phyloP scores from a whole-genome alignment of 441 rosid genomes.

The Eruca vesicaria region DNA sequence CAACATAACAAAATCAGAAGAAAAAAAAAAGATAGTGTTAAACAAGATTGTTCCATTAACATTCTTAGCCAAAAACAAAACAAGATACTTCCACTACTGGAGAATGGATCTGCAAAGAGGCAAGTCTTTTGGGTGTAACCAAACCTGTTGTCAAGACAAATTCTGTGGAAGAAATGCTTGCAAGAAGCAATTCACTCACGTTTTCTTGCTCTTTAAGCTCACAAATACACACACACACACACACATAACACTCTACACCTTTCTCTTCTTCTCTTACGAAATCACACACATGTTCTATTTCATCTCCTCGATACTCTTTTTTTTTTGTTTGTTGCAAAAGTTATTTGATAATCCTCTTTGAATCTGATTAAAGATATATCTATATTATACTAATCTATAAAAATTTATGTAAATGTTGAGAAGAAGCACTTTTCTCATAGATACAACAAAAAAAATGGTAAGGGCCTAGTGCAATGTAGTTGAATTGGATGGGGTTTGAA shows the following conservation, averaged over 20 bases:
- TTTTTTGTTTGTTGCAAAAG: background rate
- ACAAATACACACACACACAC: no score
- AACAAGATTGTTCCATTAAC: no score
- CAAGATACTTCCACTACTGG: conserved; percentile 28
- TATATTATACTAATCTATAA: background rate
- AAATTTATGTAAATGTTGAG: conserved; percentile 1
- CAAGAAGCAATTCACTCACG: no score
- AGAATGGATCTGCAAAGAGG: conserved; percentile 77
- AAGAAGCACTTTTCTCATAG: background rate
- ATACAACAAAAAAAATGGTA: background rate
- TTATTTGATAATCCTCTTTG: background rate
- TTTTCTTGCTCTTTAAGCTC: no score
- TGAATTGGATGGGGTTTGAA: conserved; percentile 39
- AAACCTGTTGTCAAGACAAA: no score
- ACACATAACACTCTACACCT: conserved; percentile 64
- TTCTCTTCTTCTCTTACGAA: background rate
- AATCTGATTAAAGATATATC: background rate
- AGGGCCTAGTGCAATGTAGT: conserved; percentile 37
- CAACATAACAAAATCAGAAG: background rate
- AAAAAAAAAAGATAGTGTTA: background rate
- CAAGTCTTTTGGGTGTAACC: no score
- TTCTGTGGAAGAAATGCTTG: no score
- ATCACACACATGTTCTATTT: conserved; percentile 20
- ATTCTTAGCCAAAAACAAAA: no score
- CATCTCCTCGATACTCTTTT: background rate